phyloP scores from a whole-genome alignment of 2,329 filamentous ascomycete species.

The Chrysosporium keratinophilum region DNA sequence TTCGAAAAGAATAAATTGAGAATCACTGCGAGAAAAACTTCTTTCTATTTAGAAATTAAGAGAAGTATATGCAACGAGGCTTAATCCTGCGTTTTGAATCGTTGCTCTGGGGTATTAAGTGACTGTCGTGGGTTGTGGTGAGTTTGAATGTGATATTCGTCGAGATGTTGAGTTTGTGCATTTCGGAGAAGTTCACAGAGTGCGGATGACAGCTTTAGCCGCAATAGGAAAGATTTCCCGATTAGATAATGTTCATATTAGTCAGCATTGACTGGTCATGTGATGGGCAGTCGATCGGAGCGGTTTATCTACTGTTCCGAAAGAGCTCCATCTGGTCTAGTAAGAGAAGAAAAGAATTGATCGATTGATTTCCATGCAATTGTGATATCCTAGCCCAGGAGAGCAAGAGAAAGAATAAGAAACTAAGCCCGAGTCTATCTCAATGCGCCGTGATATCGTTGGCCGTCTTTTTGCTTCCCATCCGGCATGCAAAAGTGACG shows the following conservation, averaged over 20 bases:
- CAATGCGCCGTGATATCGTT: conserved; percentile 6
- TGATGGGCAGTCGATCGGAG: too few species aligned
- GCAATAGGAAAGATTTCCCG: background rate
- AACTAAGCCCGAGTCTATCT: conserved; percentile 16
- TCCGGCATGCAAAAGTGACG: conserved; percentile 17
- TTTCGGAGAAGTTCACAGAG: conserved; percentile 1
- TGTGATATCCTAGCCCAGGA: conserved; percentile 3
- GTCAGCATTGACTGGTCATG: background rate
- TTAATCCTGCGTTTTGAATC: too few species aligned
- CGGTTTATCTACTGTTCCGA: too few species aligned
- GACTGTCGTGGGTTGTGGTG: background rate
- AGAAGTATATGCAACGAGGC: too few species aligned
- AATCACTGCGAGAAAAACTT: too few species aligned
- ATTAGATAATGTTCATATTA: background rate
- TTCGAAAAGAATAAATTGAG: too few species aligned
- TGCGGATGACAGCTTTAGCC: conserved; percentile 1
- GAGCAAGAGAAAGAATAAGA: conserved; percentile 11
- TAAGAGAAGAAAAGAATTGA: background rate
- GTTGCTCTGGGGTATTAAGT: too few species aligned
- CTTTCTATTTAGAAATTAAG: too few species aligned
- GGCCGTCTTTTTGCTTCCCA: conserved; percentile 8
- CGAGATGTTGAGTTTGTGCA: conserved; percentile 4
- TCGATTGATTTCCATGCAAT: background rate
- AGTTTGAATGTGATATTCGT: background rate
- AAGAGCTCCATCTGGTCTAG: background rate